Conservation (phyloP, 139 green algal genomes). For the Micromonas commoda region DNA sequence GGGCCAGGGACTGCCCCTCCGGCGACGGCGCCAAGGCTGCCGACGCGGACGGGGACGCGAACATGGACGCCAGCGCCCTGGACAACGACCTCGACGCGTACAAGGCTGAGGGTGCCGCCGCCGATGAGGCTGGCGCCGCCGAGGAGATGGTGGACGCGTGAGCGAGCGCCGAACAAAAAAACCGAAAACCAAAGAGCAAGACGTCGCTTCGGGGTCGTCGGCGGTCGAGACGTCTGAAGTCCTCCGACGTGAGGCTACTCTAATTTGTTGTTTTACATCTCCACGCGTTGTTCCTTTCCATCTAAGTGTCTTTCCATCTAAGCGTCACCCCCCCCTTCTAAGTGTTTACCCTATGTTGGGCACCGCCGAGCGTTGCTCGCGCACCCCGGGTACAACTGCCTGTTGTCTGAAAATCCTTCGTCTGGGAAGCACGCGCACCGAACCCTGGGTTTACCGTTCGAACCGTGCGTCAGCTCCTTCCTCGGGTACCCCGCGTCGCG, state of each 20-base stretch:
- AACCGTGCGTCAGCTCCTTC: background rate
- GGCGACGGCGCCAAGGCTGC: too few relatives aligned
- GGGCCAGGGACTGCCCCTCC: slow-evolving; percentile 1
- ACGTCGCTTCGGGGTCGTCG: too few relatives aligned
- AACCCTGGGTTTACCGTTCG: background rate
- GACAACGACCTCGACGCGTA: background rate
- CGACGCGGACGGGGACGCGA: background rate
- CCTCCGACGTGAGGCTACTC: too few relatives aligned
- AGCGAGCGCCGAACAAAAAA: background rate
- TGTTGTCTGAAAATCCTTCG: background rate
- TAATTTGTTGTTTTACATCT: too few relatives aligned
- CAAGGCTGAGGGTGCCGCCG: background rate
- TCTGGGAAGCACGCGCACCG: slow-evolving; percentile 19
- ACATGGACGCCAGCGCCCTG: background rate
- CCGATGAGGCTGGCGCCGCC: background rate
- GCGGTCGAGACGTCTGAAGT: too few relatives aligned
- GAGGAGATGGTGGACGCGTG: background rate
- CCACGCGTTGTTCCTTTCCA: too few relatives aligned
- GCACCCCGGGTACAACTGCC: slow-evolving; percentile 14
- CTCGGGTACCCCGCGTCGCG: background rate
- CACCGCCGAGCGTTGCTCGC: background rate
- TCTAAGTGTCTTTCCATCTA: too few relatives aligned
- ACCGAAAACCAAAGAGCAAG: too few relatives aligned
- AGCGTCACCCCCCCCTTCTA: too few relatives aligned
- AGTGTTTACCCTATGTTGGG: too few relatives aligned